A percentile compares a stretch with the other conserved stretches of the same genome.
Evolutionary conservation across 208 protist genomes (phyloP).

Genomic region (Phytomonas sp.): DNA sequence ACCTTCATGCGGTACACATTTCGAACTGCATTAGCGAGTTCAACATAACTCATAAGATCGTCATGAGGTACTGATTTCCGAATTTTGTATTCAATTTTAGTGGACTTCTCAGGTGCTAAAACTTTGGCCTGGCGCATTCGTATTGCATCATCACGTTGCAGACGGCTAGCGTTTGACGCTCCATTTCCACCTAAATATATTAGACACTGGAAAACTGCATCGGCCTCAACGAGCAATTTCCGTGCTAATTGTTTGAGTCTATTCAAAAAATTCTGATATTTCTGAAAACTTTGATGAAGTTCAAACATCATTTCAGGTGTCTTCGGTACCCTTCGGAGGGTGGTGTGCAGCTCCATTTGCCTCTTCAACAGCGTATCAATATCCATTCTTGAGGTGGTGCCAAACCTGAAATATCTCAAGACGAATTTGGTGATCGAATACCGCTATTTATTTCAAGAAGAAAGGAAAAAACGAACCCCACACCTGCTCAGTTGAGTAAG

Average conservation of each 20-base stretch:
- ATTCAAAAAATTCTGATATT: constrained; percentile 55
- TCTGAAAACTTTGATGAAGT: constrained; percentile 44
- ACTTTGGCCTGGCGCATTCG: constrained; percentile 91
- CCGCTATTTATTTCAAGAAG: background rate
- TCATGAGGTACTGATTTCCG: constrained; percentile 34
- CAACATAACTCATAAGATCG: constrained; percentile 65
- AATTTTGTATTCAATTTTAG: constrained; percentile 56
- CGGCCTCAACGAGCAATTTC: constrained; percentile 28
- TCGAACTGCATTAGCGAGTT: constrained; percentile 53
- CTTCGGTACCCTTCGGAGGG: constrained; percentile 56
- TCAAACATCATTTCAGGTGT: constrained; percentile 52
- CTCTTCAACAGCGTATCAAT: constrained; percentile 55
- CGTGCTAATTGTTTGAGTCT: constrained; percentile 32
- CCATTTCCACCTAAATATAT: constrained; percentile 78
- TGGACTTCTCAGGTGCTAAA: constrained; percentile 51
- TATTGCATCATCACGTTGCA: constrained; percentile 64
- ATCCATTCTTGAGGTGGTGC: constrained; percentile 30
- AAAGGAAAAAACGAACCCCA: background rate
- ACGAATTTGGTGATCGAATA: background rate
- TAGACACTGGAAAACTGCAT: constrained; percentile 80
- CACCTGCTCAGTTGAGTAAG: background rate
- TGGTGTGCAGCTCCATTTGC: constrained; percentile 87
- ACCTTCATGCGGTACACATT: constrained; percentile 76
- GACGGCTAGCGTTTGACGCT: constrained; percentile 68
- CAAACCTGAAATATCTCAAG: background rate